Evolutionary conservation across 2,329 filamentous ascomycete genomes (phyloP), one percentile per base, ranked within the genome.

Genomic region (Emmonsiellopsis sp.): DNA sequence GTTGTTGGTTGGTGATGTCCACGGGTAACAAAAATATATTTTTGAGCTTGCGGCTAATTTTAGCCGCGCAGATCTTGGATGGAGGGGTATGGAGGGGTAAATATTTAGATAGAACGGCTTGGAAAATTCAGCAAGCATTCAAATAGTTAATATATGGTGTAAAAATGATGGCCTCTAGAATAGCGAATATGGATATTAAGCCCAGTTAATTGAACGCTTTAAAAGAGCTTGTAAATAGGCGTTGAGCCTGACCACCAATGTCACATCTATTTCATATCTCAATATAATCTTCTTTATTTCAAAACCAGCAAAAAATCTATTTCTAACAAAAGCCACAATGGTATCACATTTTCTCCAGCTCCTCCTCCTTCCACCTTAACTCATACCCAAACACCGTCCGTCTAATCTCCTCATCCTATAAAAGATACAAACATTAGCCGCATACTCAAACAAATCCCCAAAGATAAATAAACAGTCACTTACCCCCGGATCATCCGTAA

Each of bases 351-450:
- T 49, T 57, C 26, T 58, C 55, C 51, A 69, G 58, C 47, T 66
- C 57, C n/a, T 70, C 68, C 37, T 61, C 58, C 20, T 65, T 61
- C 88, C 88, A 93, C 56, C 75, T 76, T 58, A 94, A 69, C 56
- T 83, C 78, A 70, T 87, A 94, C 16, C 87, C 87, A 62, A 85
- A 90, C 7, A 94, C 89, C 7, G 88, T 95, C 67, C 87, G 84
- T 59, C 89, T 81, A 54, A 95, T 75, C 58, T 84, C 79, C 70
- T 92, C 81, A 70, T 95, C 89, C 78, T 82, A 58, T 32, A 48
- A 26, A 47, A 53, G 7, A 49, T 6, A 40, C 3, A 40, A 44
- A 20, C 9, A 44, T 52, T 35, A 44, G 16, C 2, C 11, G 30
- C 16, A 46, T 51, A 42, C 32, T n/a, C 31, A 42, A 50, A 46